Percentiles rank a stretch among this genome's conserved stretches.
Evolutionary conservation across 192 early-diverging fungal genomes (phyloP).

Genomic region (Oehlia diaphana): DNA sequence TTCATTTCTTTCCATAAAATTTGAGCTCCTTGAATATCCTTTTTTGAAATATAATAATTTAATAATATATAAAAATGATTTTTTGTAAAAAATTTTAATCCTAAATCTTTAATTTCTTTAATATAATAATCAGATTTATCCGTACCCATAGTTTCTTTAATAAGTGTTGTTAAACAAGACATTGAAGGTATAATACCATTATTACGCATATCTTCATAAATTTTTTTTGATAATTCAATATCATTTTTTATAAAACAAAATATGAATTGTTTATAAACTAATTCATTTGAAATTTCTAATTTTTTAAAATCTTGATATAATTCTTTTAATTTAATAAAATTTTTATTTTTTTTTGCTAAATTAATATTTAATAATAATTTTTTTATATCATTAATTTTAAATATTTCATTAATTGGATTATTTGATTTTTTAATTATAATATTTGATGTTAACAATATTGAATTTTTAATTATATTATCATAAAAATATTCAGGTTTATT

Average conservation of each 20-base stretch:
- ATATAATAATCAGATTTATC: not conserved
- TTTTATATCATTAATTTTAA: not conserved
- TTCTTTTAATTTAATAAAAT: not conserved
- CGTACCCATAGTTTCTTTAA: not conserved
- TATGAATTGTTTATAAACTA: not conserved
- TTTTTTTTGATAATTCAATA: not conserved
- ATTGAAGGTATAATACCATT: not conserved
- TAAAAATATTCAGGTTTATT: not conserved
- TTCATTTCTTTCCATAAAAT: not conserved
- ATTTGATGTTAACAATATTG: not conserved
- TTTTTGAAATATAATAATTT: not conserved
- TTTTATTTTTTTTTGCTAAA: not conserved
- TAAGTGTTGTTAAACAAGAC: not conserved
- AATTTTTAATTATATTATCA: not conserved
- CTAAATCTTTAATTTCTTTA: not conserved
- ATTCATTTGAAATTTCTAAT: not conserved
- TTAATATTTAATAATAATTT: not conserved
- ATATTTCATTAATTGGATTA: not conserved
- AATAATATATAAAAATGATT: not conserved
- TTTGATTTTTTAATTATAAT: not conserved
- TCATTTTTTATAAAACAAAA: not conserved
- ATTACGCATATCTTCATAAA: not conserved
- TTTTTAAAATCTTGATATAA: not conserved
- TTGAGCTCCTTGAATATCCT: not conserved
- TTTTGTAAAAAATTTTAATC: not conserved